Base-by-base conservation (phyloP, 192 early-diverging fungal genomes). In the Coemansia sp. region DNA sequence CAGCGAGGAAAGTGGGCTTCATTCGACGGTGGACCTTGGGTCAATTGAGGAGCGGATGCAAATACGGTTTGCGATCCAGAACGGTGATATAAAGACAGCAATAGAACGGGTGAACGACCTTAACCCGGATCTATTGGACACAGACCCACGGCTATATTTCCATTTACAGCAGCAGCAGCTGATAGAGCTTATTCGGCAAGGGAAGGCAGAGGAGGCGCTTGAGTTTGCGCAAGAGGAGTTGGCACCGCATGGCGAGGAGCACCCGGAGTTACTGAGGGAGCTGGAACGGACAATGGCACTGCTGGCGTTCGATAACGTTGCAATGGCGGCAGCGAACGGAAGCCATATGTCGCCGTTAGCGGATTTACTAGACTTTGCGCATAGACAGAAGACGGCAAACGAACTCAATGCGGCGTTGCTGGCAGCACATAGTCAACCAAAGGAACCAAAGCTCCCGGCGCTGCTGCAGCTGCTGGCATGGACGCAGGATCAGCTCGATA, bases 101-200 rank as follows among this genome's bases (percentile, higher is more conserved):
- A 98, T 99, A 56, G 94, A 95, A 59, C 75, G 90, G n/a, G 93
- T 99, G 2, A 99, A 99, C 67, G 97, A 99, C 70, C 83, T 99
- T 62, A 96, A 99, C 72, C 97, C 97, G 6, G 96, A 98, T 82
- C 91, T 98, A 41, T 67, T 98, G 55, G 97, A 99, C 75, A 92
- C 89, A 10, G 91, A 99, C 69, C 93, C 96, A 19, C 84, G 87
- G 53, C 76, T 99, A 10, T 98, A 87, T 65, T 99, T 99, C 72
- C 96, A 93, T 42, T 81, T 99, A 30, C 95, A 98, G 78, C 94
- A 96, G 79, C 97, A 99, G 79, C 88, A 92, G 17, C 77, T 99
- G 13, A 98, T 99, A 68, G 97, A 99, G 66, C 84, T 90, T 22
- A 99, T 99, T 62, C 85, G 95, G 6, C 68, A 83, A 45, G 94